Percentiles rank a stretch among this genome's conserved stretches.
These are phyloP conservation scores for Geum urbanum DNA, from an alignment of 306 rosid genomes.

Conservation along the genomic window DNA sequence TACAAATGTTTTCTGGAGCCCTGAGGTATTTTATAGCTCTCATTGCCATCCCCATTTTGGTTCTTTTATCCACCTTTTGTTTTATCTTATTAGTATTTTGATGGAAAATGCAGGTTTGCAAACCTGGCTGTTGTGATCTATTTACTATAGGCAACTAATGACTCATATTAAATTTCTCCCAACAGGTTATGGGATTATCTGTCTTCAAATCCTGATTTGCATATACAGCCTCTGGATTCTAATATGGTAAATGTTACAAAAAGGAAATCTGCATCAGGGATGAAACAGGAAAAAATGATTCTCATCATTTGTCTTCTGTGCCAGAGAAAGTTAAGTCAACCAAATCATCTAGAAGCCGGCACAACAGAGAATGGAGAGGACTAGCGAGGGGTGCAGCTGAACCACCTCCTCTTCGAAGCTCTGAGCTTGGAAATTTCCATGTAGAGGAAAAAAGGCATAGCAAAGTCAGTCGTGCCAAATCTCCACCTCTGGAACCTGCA, in stretches of 20 bases:
- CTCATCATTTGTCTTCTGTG: conserved; percentile 44
- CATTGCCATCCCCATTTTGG: too few relatives aligned
- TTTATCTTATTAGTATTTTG: background rate
- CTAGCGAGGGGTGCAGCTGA: conserved; percentile 53
- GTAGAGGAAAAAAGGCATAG: conserved; percentile 36
- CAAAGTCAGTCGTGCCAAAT: conserved; percentile 35
- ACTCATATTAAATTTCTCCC: conserved; percentile 12
- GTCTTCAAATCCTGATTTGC: conserved; percentile 52
- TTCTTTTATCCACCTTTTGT: too few relatives aligned
- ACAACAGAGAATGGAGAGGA: conserved; percentile 82
- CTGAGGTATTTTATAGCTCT: too few relatives aligned
- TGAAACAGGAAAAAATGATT: conserved; percentile 32
- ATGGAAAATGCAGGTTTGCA: background rate
- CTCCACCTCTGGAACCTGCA: conserved; percentile 43
- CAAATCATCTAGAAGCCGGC: conserved; percentile 53
- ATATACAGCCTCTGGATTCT: conserved; percentile 48
- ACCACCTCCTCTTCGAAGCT: conserved; percentile 57
- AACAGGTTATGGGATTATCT: conserved; percentile 96
- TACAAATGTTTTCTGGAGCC: too few relatives aligned
- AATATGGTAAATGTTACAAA: conserved; percentile 41
- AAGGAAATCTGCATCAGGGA: conserved; percentile 38
- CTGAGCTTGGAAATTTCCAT: conserved; percentile 39
- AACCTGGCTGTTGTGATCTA: background rate
- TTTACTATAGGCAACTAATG: background rate
- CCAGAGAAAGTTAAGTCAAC: conserved; percentile 49